Evolutionary conservation across 2,329 filamentous ascomycete genomes (phyloP).

Genomic region (Cercospora sp.): DNA sequence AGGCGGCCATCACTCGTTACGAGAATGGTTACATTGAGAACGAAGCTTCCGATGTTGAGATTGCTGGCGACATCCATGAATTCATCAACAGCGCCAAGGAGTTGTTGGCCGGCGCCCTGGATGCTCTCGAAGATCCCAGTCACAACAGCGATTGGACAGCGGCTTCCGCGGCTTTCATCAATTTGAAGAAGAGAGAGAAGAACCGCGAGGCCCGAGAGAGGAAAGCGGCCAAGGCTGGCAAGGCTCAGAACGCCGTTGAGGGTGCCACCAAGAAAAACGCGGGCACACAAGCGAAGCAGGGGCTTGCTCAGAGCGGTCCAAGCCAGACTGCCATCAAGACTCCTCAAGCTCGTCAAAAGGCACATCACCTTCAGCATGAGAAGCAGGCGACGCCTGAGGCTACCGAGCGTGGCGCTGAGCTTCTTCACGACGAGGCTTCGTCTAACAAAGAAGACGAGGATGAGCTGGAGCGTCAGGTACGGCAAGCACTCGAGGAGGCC

Average conservation of each 20-base stretch:
- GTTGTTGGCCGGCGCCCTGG: neutral
- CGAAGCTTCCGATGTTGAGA: neutral
- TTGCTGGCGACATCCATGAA: neutral
- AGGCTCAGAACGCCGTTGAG: neutral
- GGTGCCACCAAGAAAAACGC: neutral
- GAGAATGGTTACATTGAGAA: neutral
- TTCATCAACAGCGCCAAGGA: neutral
- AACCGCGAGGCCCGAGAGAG: neutral
- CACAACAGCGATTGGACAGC: neutral
- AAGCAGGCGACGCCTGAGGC: neutral
- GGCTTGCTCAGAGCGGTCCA: neutral
- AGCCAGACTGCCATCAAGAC: neutral
- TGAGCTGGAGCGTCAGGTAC: neutral
- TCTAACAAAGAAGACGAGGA: neutral
- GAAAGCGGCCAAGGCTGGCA: neutral
- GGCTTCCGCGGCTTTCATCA: neutral
- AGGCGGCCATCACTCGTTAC: neutral
- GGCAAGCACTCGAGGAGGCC: neutral
- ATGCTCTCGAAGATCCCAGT: neutral
- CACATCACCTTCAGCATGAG: neutral
- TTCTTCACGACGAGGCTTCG: neutral
- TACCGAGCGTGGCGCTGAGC: neutral
- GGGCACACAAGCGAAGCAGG: neutral
- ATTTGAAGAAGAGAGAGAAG: neutral
- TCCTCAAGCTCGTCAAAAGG: neutral